Evolutionary conservation across 306 rosid species (phyloP), one percentile per base, ranked within the genome.

Genomic region (Delonix regia): DNA sequence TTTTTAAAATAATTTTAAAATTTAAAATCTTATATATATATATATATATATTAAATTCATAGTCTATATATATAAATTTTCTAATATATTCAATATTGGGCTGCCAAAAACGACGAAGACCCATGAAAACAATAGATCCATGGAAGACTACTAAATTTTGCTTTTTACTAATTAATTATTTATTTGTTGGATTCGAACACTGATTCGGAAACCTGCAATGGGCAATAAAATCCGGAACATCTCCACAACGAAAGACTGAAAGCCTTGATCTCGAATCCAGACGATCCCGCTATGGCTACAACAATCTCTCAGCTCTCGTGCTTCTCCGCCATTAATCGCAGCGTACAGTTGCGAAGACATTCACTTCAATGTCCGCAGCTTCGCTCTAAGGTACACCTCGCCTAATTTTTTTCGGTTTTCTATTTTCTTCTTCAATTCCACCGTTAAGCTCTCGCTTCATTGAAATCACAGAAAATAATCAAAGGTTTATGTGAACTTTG

Each of bases 261-360:
- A 24, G 47, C 18, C 0, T 36, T 38, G 25, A 39, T 64, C 49
- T 64, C 12, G 70, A 38, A 42, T 42, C 55, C 16, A 2, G 33
- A 25, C 24, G 22, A 77, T 39, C n/a, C 25, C 22, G 69, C 49
- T 59, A 80, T 86, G 89, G 90, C 87, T 53, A 44, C 85, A 36
- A 63, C 87, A 72, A 74, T 75, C 63, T 87, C 94, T 42, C 97
- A 89, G 72, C 80, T 91, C 15, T 71, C 86, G 3, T 84, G 88
- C 80, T 88, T 88, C 77, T 73, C 89, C 78, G 81, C 94, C 59
- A 67, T 83, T 75, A 82, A 87, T 76, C 87, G 87, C 39, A 79
- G 74, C 59, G 62, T 77, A 28, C 83, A 53, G 63, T 81, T 85
- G 38, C 86, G 76, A 15, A 78, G 78, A 14, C 78, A 68, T 24